Evolutionary conservation across 1,139 yeast genomes (phyloP).

Genomic region (Hansenula anomala): DNA sequence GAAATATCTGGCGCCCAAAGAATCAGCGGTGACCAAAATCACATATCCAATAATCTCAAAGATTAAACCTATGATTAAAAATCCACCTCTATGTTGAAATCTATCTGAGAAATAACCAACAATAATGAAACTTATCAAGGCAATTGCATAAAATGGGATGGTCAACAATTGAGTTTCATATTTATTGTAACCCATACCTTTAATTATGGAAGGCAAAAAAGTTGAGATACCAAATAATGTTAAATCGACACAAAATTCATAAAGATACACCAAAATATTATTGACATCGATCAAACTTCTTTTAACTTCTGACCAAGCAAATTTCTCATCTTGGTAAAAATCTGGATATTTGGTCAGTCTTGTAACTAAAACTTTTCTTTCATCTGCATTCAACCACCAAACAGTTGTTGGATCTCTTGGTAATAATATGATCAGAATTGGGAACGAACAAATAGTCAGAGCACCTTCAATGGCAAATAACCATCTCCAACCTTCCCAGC

Average conservation of each 20-base stretch:
- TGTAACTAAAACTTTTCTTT: constrained; percentile 39
- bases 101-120: constrained; percentile 39
- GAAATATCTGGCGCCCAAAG: constrained; percentile 38
- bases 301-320: constrained; percentile 37
- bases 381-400: constrained; percentile 44
- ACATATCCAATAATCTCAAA: constrained; percentile 38
- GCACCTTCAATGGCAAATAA: constrained; percentile 51
- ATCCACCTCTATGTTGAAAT: constrained; percentile 29
- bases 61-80: constrained; percentile 29
- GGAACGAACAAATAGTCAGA: constrained; percentile 45
- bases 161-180: constrained; percentile 44
- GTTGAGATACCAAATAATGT: constrained; percentile 45
- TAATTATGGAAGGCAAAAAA: constrained; percentile 41
- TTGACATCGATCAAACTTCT: constrained; percentile 37
- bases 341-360: constrained; percentile 36
- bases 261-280: constrained; percentile 33
- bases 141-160: constrained; percentile 42
- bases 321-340: constrained; percentile 30
- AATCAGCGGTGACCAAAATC: constrained; percentile 27
- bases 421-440: constrained; percentile 24
- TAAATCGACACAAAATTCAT: constrained; percentile 43
- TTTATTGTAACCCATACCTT: constrained; percentile 39
- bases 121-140: constrained; percentile 34
- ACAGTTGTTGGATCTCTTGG: constrained; percentile 14
- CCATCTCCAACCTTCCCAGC: constrained; percentile 33